phyloP scores from a whole-genome alignment of 176 grass and related monocot genomes.

The Carex scoparia region DNA sequence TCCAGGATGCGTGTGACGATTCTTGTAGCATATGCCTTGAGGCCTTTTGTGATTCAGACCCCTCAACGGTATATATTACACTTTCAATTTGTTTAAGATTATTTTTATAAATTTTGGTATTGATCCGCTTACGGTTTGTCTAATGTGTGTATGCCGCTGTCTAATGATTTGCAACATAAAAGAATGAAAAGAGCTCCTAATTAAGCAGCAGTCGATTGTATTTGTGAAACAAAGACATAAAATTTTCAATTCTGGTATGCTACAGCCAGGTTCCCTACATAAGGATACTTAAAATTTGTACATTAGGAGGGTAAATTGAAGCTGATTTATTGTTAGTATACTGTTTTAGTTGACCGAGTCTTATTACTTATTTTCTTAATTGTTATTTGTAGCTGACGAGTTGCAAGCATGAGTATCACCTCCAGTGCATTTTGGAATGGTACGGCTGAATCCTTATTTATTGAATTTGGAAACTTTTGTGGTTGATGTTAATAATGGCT shows the following conservation, averaged over 20 bases:
- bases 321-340: background rate
- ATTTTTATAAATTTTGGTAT: background rate
- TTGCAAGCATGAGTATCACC: slow-evolving; percentile 92
- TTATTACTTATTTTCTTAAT: background rate
- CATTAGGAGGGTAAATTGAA: background rate
- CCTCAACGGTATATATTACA: slow-evolving; percentile 57
- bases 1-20: slow-evolving; percentile 93
- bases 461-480: background rate
- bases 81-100: slow-evolving; percentile 4
- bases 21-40: slow-evolving; percentile 97
- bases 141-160: background rate
- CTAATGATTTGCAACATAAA: background rate
- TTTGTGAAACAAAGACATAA: background rate
- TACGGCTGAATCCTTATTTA: slow-evolving; percentile 24
- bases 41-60: slow-evolving; percentile 82
- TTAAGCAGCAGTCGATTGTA: background rate
- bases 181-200: background rate
- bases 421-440: slow-evolving; percentile 98
- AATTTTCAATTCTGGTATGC: background rate
- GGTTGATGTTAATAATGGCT: background rate
- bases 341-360: background rate
- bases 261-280: background rate
- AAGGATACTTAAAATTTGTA: background rate
- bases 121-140: background rate
- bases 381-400: slow-evolving; percentile 50